Evolutionary conservation across 176 grass and related monocot genomes (phyloP).

Genomic region (Oryza australiensis): DNA sequence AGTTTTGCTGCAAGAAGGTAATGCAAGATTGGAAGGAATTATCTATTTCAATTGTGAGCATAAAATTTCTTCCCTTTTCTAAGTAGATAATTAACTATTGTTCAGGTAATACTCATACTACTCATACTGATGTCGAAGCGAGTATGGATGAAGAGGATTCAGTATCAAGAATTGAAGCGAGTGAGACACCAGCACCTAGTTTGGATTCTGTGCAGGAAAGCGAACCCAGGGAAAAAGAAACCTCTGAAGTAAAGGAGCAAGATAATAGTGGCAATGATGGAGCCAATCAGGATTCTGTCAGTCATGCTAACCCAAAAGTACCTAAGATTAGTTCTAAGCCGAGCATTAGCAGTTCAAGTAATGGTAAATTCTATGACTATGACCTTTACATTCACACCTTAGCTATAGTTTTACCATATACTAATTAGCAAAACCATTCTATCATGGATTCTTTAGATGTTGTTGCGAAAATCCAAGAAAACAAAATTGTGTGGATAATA

Average conservation of each 20-base stretch:
- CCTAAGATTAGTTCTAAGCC: constrained; percentile 10
- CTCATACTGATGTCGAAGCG: background rate
- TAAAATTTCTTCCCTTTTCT: background rate
- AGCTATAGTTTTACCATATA: background rate
- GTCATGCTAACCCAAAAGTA: constrained; percentile 1
- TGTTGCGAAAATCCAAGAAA: background rate
- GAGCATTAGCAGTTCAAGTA: background rate
- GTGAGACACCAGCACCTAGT: constrained; percentile 13
- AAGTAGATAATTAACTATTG: background rate
- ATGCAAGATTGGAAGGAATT: background rate
- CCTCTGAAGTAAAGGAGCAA: constrained; percentile 23
- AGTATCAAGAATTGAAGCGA: background rate
- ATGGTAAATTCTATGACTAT: constrained; percentile 34
- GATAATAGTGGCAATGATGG: constrained; percentile 26
- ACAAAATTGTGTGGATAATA: background rate
- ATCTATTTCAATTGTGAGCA: background rate
- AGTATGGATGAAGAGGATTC: constrained; percentile 15
- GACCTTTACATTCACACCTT: background rate
- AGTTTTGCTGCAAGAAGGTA: constrained; percentile 42
- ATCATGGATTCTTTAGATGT: background rate
- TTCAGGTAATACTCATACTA: constrained; percentile 29
- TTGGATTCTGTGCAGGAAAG: constrained; percentile 45
- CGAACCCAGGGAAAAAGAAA: constrained; percentile 12
- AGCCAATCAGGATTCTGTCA: background rate
- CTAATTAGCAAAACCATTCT: background rate